Conservation (phyloP, 1,139 yeast genomes). For the Suhomyces anneliseae region DNA sequence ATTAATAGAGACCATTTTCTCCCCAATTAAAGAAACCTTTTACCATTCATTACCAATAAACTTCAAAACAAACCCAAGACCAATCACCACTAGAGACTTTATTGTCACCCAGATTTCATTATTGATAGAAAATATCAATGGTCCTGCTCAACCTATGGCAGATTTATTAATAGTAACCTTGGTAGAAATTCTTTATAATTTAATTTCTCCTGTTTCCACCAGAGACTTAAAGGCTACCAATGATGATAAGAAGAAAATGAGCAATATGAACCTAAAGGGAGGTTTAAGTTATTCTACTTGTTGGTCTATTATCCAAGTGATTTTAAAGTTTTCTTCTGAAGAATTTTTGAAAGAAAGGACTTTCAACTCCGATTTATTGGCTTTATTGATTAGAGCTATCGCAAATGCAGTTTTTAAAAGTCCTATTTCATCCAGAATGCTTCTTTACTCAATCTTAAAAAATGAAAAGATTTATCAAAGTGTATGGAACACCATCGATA, state of each 20-base stretch:
- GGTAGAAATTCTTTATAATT: conserved; percentile 59
- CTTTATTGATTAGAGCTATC: conserved; percentile 55
- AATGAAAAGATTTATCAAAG: conserved; percentile 42
- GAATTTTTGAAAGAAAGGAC: conserved; percentile 43
- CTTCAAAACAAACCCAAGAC: conserved; percentile 38
- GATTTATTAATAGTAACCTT: conserved; percentile 43
- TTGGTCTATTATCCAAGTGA: conserved; percentile 53
- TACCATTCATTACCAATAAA: conserved; percentile 50
- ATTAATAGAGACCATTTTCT: conserved; percentile 40
- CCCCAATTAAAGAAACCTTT: conserved; percentile 39
- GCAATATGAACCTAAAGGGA: conserved; percentile 36
- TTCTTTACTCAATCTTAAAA: conserved; percentile 53
- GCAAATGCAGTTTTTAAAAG: conserved; percentile 50
- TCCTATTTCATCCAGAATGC: conserved; percentile 53
- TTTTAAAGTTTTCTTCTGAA: conserved; percentile 45
- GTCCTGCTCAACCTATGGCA: conserved; percentile 6
- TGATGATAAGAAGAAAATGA: conserved; percentile 29
- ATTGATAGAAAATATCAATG: conserved; percentile 24
- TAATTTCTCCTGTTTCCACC: conserved; percentile 47
- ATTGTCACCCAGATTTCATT: conserved; percentile 53
- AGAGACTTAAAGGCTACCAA: conserved; percentile 19
- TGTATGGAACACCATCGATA: conserved; percentile 32
- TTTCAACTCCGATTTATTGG: conserved; percentile 58
- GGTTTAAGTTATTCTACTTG: conserved; percentile 65
- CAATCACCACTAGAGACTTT: conserved; percentile 62